Conservation (phyloP, 2,329 filamentous ascomycete species). For the Coniochaeta hoffmannii region DNA sequence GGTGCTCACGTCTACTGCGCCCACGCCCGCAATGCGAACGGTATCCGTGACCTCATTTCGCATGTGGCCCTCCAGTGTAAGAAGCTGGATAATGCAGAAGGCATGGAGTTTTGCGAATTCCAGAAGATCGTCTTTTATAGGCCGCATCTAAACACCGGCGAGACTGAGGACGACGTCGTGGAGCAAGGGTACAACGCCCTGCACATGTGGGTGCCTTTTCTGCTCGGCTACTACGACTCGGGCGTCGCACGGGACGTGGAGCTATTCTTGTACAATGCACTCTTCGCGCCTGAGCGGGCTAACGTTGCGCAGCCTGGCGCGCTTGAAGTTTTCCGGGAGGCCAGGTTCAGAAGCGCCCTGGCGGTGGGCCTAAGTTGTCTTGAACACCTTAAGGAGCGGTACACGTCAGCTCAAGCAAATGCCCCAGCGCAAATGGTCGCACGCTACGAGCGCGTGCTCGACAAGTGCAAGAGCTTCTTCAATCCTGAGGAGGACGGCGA, state of each 20-base stretch:
- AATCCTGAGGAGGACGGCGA: slow-evolving; percentile 22
- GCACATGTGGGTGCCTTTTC: slow-evolving; percentile 42
- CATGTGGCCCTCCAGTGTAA: slow-evolving; percentile 37
- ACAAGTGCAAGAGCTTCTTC: slow-evolving; percentile 34
- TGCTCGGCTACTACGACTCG: slow-evolving; percentile 39
- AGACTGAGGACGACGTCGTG: slow-evolving; percentile 19
- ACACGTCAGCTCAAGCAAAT: slow-evolving; percentile 31
- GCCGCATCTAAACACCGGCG: slow-evolving; percentile 19
- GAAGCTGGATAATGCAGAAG: slow-evolving; percentile 38
- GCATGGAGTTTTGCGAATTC: slow-evolving; percentile 40
- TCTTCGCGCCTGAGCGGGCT: slow-evolving; percentile 31
- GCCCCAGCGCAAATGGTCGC: slow-evolving; percentile 35
- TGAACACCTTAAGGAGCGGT: slow-evolving; percentile 36
- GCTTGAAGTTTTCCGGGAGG: slow-evolving; percentile 18
- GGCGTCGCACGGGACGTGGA: slow-evolving; percentile 34
- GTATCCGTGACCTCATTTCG: slow-evolving; percentile 30
- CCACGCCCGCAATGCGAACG: slow-evolving; percentile 24
- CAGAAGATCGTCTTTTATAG: slow-evolving; percentile 25
- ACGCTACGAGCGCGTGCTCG: slow-evolving; percentile 33
- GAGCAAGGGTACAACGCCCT: slow-evolving; percentile 23
- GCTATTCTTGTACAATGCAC: slow-evolving; percentile 31
- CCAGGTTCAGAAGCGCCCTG: slow-evolving; percentile 27
- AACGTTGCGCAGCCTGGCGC: slow-evolving; percentile 22
- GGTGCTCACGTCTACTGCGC: slow-evolving; percentile 44
- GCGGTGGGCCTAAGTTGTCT: slow-evolving; percentile 38